Evolutionary conservation across 2,329 filamentous ascomycete genomes (phyloP).

Genomic region (Alternaria dauci): DNA sequence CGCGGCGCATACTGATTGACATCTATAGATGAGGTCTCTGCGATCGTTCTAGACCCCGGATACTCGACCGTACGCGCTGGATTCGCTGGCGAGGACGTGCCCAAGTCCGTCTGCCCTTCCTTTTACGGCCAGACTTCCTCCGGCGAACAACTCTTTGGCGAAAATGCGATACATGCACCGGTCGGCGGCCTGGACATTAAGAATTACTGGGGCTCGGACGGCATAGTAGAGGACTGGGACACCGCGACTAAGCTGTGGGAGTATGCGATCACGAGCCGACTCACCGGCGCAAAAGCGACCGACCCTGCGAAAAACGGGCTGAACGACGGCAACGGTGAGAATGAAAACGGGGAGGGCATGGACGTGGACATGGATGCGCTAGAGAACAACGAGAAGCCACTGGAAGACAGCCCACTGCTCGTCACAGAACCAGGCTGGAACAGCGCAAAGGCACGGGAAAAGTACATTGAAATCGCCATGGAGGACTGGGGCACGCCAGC

Average conservation of each 20-base stretch:
- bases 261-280: slow-evolving; percentile 84
- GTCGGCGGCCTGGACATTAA: slow-evolving; percentile 79
- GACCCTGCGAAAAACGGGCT: slow-evolving; percentile 78
- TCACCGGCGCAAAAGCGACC: slow-evolving; percentile 78
- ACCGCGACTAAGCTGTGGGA: slow-evolving; percentile 90
- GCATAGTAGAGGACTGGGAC: slow-evolving; percentile 96
- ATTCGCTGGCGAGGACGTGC: slow-evolving; percentile 96
- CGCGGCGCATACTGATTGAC: slow-evolving; percentile 21
- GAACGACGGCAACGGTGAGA: slow-evolving; percentile 78
- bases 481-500: slow-evolving; percentile 95
- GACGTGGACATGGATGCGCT: slow-evolving; percentile 65
- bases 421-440: slow-evolving; percentile 98
- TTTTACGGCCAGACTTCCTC: slow-evolving; percentile 74
- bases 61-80: slow-evolving; percentile 91
- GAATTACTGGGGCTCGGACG: slow-evolving; percentile 91
- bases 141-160: slow-evolving; percentile 76
- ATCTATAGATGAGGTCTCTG: slow-evolving; percentile 87
- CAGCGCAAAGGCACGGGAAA: slow-evolving; percentile 84
- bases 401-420: slow-evolving; percentile 88
- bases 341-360: slow-evolving; percentile 64
- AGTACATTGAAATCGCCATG: slow-evolving; percentile 95
- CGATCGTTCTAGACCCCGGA: slow-evolving; percentile 93
- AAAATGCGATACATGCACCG: slow-evolving; percentile 85
- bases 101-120: slow-evolving; percentile 90
- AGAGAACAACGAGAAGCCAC: slow-evolving; percentile 72